A percentile compares a stretch with the other conserved stretches of the same genome.
Conservation (phyloP, 352 stramenopile species). For the Pythium graminicola region DNA sequence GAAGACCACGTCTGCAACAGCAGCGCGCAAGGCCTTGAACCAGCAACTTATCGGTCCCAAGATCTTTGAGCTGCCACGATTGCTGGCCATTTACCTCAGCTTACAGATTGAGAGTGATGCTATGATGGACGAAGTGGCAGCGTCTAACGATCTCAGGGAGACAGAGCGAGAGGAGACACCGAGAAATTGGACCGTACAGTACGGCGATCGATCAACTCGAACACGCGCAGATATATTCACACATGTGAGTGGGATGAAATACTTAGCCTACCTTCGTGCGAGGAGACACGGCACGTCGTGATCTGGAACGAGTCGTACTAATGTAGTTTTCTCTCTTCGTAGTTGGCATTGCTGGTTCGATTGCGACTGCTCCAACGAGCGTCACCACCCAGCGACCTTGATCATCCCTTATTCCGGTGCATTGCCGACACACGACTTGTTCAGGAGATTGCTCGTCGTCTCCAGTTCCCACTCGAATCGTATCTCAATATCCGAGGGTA, state of each 20-base stretch:
- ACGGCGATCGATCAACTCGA: constrained; percentile 8
- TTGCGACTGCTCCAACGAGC: constrained; percentile 77
- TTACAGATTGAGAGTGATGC: constrained; percentile 39
- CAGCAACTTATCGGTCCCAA: constrained; percentile 58
- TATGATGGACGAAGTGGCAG: not conserved
- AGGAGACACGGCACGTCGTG: not conserved
- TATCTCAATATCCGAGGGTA: constrained; percentile 19
- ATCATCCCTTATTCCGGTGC: constrained; percentile 76
- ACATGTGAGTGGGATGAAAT: constrained; percentile 36
- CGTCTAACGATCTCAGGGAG: not conserved
- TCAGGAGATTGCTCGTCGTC: constrained; percentile 17
- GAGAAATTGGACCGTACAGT: not conserved
- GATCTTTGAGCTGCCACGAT: constrained; percentile 63
- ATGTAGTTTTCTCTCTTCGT: not conserved
- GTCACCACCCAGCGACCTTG: constrained; percentile 54
- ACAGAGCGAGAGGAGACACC: not conserved
- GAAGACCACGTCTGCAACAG: constrained; percentile 1
- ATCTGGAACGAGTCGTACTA: not conserved
- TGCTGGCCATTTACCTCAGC: constrained; percentile 75
- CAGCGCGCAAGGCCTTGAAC: constrained; percentile 23
- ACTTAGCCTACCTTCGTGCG: not conserved
- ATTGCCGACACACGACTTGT: constrained; percentile 40
- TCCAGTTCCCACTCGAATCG: constrained; percentile 20
- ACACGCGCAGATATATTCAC: constrained; percentile 70
- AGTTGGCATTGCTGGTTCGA: constrained; percentile 67